Base-by-base conservation (phyloP, 2,329 filamentous ascomycete genomes). In the Colletotrichum sp. region DNA sequence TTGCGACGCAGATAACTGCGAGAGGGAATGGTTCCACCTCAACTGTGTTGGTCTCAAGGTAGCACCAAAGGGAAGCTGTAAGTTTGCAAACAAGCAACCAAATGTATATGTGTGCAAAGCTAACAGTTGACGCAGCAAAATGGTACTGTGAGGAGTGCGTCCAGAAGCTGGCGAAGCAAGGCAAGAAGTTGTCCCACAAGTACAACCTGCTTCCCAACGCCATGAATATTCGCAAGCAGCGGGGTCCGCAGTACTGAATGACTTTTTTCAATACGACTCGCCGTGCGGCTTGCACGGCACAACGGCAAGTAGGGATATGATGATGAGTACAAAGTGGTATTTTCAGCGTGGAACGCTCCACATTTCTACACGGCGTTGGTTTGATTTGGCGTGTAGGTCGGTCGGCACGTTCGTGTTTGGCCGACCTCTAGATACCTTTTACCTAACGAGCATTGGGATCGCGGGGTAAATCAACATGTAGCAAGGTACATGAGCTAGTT, bases 131-230 rank as follows among this genome's bases (percentile, higher is more conserved):
- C 71, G 28, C 80, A 95, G 93, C 93, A 68, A 95, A 95, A 91
- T 96, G 94, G 94, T 96, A 94, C 81, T 96, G 94, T 82, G 93
- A 94, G 77, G 93, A 95, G 81, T 96, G 94, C 84, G 94, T 94
- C 82, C 92, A 93, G 78, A 89, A 89, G 63, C 86, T 93, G 79
- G 90, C 90, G 80, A 87, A 88, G 71, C 86, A 86, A 71, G 88
- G 89, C 64, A 92, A 90, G 81, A 90, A 90, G 79, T 80, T 85
- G 15, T 87, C 85, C 76, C 86, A 86, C 58, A 87, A 88, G 80
- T 90, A 83, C 83, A 75, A 69, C 36, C 38, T 74, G 68, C 60
- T 68, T 15, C 67, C 48, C 18, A 66, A 76, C 36, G 66, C 74
- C 43, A 30, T 68, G 28, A 74, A 65, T 21, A 63, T 73, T 38